Conservation (phyloP, 2,329 filamentous ascomycete species). For the Mollisiaceae sp. region DNA sequence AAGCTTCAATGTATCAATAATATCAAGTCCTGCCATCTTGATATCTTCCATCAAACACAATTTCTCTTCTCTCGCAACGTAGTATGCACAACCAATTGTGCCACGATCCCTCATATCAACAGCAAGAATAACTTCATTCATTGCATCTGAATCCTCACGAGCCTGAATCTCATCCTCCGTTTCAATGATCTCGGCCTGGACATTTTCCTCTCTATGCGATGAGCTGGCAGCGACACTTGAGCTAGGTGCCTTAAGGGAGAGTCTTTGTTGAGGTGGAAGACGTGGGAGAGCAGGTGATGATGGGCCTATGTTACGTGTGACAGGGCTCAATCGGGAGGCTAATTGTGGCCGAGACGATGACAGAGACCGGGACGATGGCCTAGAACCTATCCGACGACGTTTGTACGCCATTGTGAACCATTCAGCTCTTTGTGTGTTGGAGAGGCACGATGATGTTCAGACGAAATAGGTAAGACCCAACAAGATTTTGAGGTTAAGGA, state of each 20-base stretch:
- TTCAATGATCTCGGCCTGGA: constrained; percentile 29
- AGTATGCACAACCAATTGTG: constrained; percentile 84
- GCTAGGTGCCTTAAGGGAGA: constrained; percentile 27
- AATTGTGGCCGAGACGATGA: constrained; percentile 25
- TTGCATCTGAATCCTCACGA: constrained; percentile 52
- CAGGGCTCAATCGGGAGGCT: constrained; percentile 33
- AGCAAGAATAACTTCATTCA: constrained; percentile 79
- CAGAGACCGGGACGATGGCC: constrained; percentile 20
- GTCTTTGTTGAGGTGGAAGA: constrained; percentile 27
- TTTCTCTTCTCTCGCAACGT: constrained; percentile 70
- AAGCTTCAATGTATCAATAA: constrained; percentile 65
- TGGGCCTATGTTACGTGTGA: constrained; percentile 15
- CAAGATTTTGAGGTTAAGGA: neutral
- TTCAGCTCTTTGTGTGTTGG: constrained; percentile 2
- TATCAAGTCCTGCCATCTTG: constrained; percentile 68
- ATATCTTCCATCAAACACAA: constrained; percentile 81
- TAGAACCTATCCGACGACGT: constrained; percentile 30
- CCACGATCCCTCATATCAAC: constrained; percentile 74
- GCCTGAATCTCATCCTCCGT: constrained; percentile 42
- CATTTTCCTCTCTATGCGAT: constrained; percentile 23
- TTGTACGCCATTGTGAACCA: constrained; percentile 37
- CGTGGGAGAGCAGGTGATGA: constrained; percentile 32
- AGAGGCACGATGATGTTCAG: neutral
- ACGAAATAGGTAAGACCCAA: neutral
- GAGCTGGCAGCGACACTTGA: constrained; percentile 19